Percentiles rank a stretch among this genome's conserved stretches.
These are phyloP conservation scores for Podospora appendiculata DNA, from an alignment of 495 filamentous ascomycete genomes.

Conservation along the genomic window DNA sequence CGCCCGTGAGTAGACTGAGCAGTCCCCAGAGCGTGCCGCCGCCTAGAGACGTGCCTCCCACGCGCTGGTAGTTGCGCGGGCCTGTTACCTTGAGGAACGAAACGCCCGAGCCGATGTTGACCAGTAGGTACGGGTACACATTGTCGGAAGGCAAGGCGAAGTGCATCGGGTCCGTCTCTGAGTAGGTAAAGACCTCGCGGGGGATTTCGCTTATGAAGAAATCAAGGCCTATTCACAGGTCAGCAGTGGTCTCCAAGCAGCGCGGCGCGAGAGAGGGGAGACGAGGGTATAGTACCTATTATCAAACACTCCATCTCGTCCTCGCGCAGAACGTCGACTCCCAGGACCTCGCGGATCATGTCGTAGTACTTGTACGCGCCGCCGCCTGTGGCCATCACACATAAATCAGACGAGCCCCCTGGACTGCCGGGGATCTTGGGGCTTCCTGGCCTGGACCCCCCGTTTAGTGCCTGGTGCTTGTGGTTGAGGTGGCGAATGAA, in stretches of 20 bases:
- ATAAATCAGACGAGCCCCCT: constrained; percentile 46
- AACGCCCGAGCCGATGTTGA: constrained; percentile 98
- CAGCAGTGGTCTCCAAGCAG: neutral
- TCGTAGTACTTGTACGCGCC: constrained; percentile 96
- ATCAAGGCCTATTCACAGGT: constrained; percentile 52
- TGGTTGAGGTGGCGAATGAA: constrained; percentile 77
- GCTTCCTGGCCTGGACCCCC: constrained; percentile 14
- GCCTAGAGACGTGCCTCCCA: constrained; percentile 90
- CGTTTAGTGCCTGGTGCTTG: constrained; percentile 69
- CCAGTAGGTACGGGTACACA: constrained; percentile 92
- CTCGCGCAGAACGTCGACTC: constrained; percentile 78
- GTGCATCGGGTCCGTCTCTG: constrained; percentile 77
- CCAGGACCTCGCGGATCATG: constrained; percentile 66
- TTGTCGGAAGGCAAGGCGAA: constrained; percentile 63
- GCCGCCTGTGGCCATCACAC: constrained; percentile 90
- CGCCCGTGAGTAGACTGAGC: constrained; percentile 80
- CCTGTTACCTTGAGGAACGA: constrained; percentile 98
- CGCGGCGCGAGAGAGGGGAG: no score
- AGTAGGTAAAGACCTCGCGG: constrained; percentile 92
- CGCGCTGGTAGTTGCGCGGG: constrained; percentile 73
- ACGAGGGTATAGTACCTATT: constrained; percentile 38
- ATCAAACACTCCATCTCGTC: constrained; percentile 99
- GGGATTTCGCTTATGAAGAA: constrained; percentile 99
- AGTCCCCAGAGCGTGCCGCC: constrained; percentile 96
- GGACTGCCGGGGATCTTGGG: neutral